Percentiles rank a stretch among this genome's conserved stretches.
These are phyloP conservation scores for Daldinia decipiens DNA, from an alignment of 495 filamentous ascomycete genomes.

Conservation along the genomic window DNA sequence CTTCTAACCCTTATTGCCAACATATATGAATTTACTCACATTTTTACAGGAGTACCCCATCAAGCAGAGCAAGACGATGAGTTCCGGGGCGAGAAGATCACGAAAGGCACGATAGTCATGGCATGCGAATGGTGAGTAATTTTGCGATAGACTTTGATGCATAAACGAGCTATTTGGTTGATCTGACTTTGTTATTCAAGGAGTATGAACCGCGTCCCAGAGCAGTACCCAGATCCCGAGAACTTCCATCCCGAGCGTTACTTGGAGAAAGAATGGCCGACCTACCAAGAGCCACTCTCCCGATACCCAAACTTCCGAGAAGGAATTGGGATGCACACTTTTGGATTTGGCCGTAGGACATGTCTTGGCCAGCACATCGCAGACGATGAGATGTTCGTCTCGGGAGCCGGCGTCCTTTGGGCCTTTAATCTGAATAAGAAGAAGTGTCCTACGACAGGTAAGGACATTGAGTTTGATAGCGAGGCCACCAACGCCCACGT, in stretches of 20 bases:
- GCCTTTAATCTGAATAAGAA: conserved; percentile 60
- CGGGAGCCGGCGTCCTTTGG: conserved; percentile 59
- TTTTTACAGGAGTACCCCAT: conserved; percentile 58
- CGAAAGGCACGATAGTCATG: conserved; percentile 62
- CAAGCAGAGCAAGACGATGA: conserved; percentile 62
- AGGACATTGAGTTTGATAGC: conserved; percentile 59
- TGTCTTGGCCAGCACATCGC: conserved; percentile 73
- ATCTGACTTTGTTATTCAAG: conserved; percentile 41
- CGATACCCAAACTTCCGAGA: conserved; percentile 64
- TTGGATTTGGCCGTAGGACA: conserved; percentile 71
- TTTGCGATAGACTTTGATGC: neutral
- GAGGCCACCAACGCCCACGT: conserved; percentile 61
- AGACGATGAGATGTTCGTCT: conserved; percentile 65
- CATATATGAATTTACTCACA: conserved; percentile 11
- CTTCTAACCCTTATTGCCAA: neutral
- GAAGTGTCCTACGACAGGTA: conserved; percentile 54
- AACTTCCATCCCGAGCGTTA: conserved; percentile 66
- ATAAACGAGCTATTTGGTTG: neutral
- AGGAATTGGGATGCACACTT: conserved; percentile 61
- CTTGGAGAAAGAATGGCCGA: conserved; percentile 63
- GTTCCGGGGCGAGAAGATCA: conserved; percentile 61
- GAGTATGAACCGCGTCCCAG: conserved; percentile 61
- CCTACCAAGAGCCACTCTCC: conserved; percentile 63
- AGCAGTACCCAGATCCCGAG: conserved; percentile 63
- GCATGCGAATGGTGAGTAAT: conserved; percentile 64